Evolutionary conservation across 2,329 filamentous ascomycete species (phyloP).

Genomic region (Aureobasidium namibiae): DNA sequence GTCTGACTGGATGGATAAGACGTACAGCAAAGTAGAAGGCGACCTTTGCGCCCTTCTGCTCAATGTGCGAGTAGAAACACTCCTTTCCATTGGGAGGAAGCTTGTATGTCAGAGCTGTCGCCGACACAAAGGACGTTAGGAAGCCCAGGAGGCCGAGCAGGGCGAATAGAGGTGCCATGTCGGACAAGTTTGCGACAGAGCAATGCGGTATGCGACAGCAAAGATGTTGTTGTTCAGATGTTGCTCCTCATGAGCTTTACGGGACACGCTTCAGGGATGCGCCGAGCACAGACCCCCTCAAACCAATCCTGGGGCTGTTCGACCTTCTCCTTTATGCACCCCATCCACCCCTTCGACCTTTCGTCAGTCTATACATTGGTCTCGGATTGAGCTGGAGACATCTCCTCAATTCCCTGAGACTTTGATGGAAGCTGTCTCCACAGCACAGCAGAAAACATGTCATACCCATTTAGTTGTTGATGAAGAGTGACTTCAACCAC

Average conservation of each 20-base stretch:
- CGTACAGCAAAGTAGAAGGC: conserved; percentile 97
- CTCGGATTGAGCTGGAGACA: no score
- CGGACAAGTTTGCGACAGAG: neutral
- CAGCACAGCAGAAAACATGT: no score
- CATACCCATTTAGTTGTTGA: no score
- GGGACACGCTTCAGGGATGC: conserved; percentile 9
- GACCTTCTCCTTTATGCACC: neutral
- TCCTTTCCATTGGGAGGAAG: conserved; percentile 84
- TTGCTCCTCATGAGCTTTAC: neutral
- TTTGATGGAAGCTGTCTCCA: no score
- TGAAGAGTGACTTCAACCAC: no score
- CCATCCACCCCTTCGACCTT: no score
- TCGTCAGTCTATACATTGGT: no score
- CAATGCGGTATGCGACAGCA: neutral
- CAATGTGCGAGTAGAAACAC: conserved; percentile 82
- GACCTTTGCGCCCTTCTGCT: conserved; percentile 75
- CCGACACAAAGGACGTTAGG: conserved; percentile 62
- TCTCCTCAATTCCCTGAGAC: no score
- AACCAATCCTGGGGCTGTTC: neutral
- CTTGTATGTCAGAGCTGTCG: conserved; percentile 91
- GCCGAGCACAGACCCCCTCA: neutral
- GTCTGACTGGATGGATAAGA: neutral
- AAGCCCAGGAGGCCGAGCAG: conserved; percentile 46
- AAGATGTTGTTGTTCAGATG: neutral
- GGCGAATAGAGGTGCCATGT: conserved; percentile 21